Evolutionary conservation across 2,329 filamentous ascomycete genomes (phyloP), one percentile per base, ranked within the genome.

Genomic region (Teratosphaeria destructans): DNA sequence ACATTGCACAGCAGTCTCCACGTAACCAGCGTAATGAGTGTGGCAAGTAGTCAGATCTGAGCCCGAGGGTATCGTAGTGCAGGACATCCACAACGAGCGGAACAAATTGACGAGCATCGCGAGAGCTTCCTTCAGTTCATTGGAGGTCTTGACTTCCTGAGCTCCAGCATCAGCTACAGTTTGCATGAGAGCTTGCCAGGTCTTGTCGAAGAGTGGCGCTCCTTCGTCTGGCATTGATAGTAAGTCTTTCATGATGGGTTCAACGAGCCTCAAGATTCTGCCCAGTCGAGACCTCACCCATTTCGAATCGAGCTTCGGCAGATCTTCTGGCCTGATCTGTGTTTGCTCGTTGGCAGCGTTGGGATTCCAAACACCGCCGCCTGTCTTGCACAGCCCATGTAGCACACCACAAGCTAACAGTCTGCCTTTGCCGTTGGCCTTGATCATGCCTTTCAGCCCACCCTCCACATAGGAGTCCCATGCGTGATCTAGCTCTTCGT

Each of bases 91-190:
- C 23, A 19, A 54, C 19, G 39, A 35, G 32, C 39, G 82, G 6
- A 96, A 75, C 26, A 91, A 74, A 52, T 84, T 84, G 56, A 93
- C 80, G 26, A 91, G 79, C 52, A 84, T 80, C 26, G 88, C 86
- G 62, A 96, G 81, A 60, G 92, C 93, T 62, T 85, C 82, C 68
- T 89, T 88, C 1, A 91, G 89, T 62, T 97, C 93, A 12, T 82
- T 82, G 0, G 90, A 91, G 6, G 92, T 86, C 67, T 93, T 95
- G 66, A 99, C 87, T 73, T 99, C 94, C 73, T 96, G 95, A 52
- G 81, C 82, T 27, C 86, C 86, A 47, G 88, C 88, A 55, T 82
- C 81, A 2, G 85, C 81, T 29, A 91, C 77, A 1, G 86, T 82
- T 3, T 78, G 75, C 52, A 89, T 78, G 12, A 90, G 76, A 35